phyloP scores from a whole-genome alignment of 768 basidiomycete species.

The Lactarius pseudohatsudake region DNA sequence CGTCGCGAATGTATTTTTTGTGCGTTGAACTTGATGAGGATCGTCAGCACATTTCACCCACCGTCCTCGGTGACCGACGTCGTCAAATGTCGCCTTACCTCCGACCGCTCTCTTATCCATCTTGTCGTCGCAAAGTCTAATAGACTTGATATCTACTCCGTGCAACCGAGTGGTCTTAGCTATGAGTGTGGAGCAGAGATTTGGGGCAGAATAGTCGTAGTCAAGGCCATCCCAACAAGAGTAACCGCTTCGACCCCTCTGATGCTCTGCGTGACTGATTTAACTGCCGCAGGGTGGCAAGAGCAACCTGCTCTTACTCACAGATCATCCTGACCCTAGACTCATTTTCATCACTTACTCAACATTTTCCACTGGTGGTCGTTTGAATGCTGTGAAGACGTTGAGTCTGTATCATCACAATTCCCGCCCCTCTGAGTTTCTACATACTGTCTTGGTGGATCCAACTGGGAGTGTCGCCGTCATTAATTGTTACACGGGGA shows the following conservation, averaged over 20 bases:
- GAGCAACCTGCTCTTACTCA: conserved; percentile 62
- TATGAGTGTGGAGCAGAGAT: conserved; percentile 61
- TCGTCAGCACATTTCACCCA: conserved; percentile 75
- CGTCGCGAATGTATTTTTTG: not conserved
- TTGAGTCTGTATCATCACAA: conserved; percentile 56
- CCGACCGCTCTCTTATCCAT: conserved; percentile 51
- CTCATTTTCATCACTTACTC: conserved; percentile 61
- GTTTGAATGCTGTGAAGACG: conserved; percentile 44
- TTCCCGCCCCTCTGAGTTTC: conserved; percentile 68
- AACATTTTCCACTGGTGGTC: conserved; percentile 36
- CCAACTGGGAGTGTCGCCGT: conserved; percentile 59
- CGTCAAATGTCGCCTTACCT: conserved; percentile 61
- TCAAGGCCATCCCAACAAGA: conserved; percentile 54
- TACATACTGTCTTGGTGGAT: conserved; percentile 66
- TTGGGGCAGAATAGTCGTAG: conserved; percentile 63
- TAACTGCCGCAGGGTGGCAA: conserved; percentile 15
- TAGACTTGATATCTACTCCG: conserved; percentile 65
- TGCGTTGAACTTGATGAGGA: conserved; percentile 39
- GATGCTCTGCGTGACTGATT: conserved; percentile 8
- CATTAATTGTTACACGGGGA: conserved; percentile 66
- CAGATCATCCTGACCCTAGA: conserved; percentile 76
- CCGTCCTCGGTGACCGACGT: conserved; percentile 72
- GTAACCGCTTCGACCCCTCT: conserved; percentile 40
- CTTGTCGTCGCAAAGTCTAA: conserved; percentile 69
- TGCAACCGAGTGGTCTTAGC: conserved; percentile 58